Evolutionary conservation across 2,329 filamentous ascomycete species (phyloP).

Genomic region (Penicillium hesseltinei): DNA sequence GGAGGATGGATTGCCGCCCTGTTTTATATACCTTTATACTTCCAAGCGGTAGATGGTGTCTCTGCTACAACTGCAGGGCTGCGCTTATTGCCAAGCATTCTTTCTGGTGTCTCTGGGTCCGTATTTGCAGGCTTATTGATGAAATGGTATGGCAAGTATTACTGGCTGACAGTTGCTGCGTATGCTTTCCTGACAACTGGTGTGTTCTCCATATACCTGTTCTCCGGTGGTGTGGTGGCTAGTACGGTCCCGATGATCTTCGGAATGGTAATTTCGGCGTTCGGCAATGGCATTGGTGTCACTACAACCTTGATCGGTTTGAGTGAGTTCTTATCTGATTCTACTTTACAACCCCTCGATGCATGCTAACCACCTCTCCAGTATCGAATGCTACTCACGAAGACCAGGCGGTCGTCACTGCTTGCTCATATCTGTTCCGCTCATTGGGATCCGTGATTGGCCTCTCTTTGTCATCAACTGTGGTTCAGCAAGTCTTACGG

Average conservation of each 20-base stretch:
- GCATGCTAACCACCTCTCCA: conserved; percentile 21
- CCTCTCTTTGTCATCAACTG: conserved; percentile 67
- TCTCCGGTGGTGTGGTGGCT: conserved; percentile 53
- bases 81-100: conserved; percentile 65
- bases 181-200: conserved; percentile 57
- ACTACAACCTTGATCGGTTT: conserved; percentile 71
- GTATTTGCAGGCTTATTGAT: conserved; percentile 66
- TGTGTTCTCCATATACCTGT: conserved; percentile 56
- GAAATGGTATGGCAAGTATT: conserved; percentile 69
- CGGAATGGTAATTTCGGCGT: conserved; percentile 56
- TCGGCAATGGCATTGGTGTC: conserved; percentile 60
- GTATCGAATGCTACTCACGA: conserved; percentile 66
- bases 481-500: conserved; percentile 68
- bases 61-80: conserved; percentile 64
- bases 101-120: conserved; percentile 62
- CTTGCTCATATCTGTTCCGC: conserved; percentile 78
- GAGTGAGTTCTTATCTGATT: conserved; percentile 40
- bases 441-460: conserved; percentile 66
- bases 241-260: conserved; percentile 55
- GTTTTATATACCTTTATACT: conserved; percentile 76
- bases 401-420: conserved; percentile 73
- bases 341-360: not conserved
- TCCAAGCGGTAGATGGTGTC: conserved; percentile 67
- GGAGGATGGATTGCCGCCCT: conserved; percentile 59
- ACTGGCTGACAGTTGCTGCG: conserved; percentile 61